Evolutionary conservation across 2,329 filamentous ascomycete genomes (phyloP), one percentile per base, ranked within the genome.

Genomic region (Colletotrichum truncatum): DNA sequence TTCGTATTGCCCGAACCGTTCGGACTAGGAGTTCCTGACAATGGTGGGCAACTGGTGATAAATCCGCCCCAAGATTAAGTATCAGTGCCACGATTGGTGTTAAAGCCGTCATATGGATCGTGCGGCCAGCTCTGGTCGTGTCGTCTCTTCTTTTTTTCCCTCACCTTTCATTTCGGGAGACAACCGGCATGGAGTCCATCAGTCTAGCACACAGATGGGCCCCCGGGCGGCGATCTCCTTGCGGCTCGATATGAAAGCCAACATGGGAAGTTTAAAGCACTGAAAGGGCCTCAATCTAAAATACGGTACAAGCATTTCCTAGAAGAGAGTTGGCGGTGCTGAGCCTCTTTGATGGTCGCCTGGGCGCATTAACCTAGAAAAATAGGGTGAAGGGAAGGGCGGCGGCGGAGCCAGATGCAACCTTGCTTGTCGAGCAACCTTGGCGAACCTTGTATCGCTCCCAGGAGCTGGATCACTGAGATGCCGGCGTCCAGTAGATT

Each of bases 61-160:
- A 38, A n/a, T 23, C 16, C 16, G 11, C 45, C 32, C 18, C 43
- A 21, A 52, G 16, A 62, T 49, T 36, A 32, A 25, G 46, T 18
- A 16, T 21, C 26, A 5, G 18, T 12, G 16, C 39, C 6, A 10
- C 30, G 16, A 28, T 45, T 65, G 45, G 41, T 62, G 49, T 62
- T 51, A 51, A 51, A 43, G 63, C 49, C 62, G 57, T 63, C 25
- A n/a, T 51, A 49, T 30, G 58, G 57, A 62, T 55, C 63, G 63
- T 62, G 38, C 41, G 38, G 28, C 9, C 34, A 21, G 18, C 16
- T 10, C 12, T 34, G 23, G 18, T 21, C 14, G 32, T 32, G 6
- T 28, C n/a, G 10, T 6, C 36, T 21, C 12, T 28, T 14, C n/a
- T 0, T 6, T 46, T 16, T 23, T n/a, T n/a, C 26, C 16, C 30